These are phyloP conservation scores for Spongiforma sp. DNA, from an alignment of 1,284 basidiomycete genomes.

Conservation along the genomic window DNA sequence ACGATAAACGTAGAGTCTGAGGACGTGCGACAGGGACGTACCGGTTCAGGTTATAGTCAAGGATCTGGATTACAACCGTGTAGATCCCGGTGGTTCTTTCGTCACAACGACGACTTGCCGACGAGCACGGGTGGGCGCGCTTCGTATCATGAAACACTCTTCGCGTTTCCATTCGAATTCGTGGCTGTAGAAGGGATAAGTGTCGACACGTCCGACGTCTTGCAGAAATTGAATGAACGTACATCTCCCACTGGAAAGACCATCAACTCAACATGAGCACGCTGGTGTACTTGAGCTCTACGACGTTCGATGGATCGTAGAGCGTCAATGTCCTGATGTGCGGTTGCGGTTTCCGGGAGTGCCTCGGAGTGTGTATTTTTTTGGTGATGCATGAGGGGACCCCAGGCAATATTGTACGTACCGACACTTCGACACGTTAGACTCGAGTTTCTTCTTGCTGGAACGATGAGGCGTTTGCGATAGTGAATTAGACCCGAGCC, in stretches of 20 bases:
- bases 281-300: conserved; percentile 77
- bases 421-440: conserved; percentile 73
- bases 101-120: conserved; percentile 82
- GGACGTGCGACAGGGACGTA: conserved; percentile 28
- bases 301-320: conserved; percentile 70
- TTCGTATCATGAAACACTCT: conserved; percentile 81
- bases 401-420: too few species aligned
- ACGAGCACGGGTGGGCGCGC: too few species aligned
- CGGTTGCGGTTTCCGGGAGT: conserved; percentile 65
- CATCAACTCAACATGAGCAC: conserved; percentile 78
- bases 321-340: conserved; percentile 76
- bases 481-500: conserved; percentile 68
- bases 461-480: conserved; percentile 62
- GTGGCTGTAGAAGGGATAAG: conserved; percentile 50
- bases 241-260: conserved; percentile 85
- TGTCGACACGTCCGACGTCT: too few species aligned
- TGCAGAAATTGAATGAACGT: too few species aligned
- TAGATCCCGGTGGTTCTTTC: conserved; percentile 73
- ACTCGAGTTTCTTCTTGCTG: conserved; percentile 33
- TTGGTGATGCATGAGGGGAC: too few species aligned
- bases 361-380: conserved; percentile 75
- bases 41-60: conserved; percentile 85
- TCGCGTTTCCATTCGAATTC: conserved; percentile 85
- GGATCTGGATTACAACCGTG: conserved; percentile 74
- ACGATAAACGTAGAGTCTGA: not conserved